Evolutionary conservation across 495 filamentous ascomycete genomes (phyloP).

Genomic region (Penicillium canescens): DNA sequence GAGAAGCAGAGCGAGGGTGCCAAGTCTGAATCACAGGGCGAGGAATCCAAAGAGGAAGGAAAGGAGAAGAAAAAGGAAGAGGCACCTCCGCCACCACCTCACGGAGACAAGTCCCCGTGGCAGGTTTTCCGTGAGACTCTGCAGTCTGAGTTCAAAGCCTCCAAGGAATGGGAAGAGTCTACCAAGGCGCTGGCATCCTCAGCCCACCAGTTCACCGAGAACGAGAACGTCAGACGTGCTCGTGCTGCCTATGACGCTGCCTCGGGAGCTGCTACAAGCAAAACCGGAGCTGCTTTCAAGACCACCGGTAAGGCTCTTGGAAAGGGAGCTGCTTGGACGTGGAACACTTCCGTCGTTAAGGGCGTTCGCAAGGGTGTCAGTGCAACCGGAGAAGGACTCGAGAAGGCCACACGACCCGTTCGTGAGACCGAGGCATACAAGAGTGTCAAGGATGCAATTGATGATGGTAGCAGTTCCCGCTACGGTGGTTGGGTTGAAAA

Average conservation of each 20-base stretch:
- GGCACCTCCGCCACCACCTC: constrained; percentile 82
- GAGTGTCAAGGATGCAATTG: constrained; percentile 91
- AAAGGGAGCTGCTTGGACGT: constrained; percentile 90
- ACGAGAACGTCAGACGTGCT: constrained; percentile 84
- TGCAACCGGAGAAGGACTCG: constrained; percentile 80
- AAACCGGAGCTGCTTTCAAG: constrained; percentile 76
- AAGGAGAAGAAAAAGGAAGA: constrained; percentile 60
- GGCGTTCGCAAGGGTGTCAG: constrained; percentile 85
- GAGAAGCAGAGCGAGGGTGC: constrained; percentile 46
- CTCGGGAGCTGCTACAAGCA: constrained; percentile 70
- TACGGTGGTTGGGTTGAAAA: constrained; percentile 97
- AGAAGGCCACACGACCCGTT: constrained; percentile 90
- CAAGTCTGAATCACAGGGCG: constrained; percentile 40
- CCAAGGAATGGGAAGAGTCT: constrained; percentile 98
- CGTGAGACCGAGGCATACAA: constrained; percentile 92
- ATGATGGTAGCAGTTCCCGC: constrained; percentile 92
- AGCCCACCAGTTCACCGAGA: constrained; percentile 90
- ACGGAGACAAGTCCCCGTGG: constrained; percentile 97
- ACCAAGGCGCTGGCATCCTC: constrained; percentile 89
- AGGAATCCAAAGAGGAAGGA: constrained; percentile 46
- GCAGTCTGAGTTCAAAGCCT: constrained; percentile 88
- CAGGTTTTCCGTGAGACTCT: constrained; percentile 97
- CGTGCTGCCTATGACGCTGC: constrained; percentile 82
- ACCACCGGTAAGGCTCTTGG: constrained; percentile 83
- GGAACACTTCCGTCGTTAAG: constrained; percentile 92